Percentiles rank a stretch among this genome's conserved stretches.
Conservation (phyloP, 441 rosid genomes). For the Pelargonium australe region DNA sequence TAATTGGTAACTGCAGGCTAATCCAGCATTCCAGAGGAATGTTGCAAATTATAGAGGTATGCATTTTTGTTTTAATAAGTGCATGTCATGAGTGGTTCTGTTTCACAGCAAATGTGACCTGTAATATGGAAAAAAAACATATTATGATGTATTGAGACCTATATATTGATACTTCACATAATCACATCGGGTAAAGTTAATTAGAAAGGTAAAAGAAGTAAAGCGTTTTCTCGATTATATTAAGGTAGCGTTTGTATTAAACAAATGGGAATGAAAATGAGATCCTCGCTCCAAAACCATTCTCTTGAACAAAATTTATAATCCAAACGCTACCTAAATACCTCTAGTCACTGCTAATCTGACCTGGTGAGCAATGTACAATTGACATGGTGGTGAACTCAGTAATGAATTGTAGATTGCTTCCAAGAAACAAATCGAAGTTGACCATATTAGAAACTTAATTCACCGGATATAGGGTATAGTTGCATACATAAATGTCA, state of each 20-base stretch:
- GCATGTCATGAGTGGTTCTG: neutral
- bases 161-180: neutral
- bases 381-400: too few relatives aligned
- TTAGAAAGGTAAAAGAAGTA: neutral
- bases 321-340: too few relatives aligned
- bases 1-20: constrained; percentile 50
- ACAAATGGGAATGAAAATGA: too few relatives aligned
- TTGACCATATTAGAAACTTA: neutral
- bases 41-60: constrained; percentile 57
- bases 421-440: neutral
- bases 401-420: neutral
- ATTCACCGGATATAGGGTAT: too few relatives aligned
- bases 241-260: neutral
- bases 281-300: too few relatives aligned
- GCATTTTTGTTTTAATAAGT: constrained; percentile 10
- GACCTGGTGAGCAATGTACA: too few relatives aligned
- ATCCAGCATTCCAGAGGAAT: constrained; percentile 61
- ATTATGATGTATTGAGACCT: neutral
- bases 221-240: neutral
- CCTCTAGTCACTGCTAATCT: too few relatives aligned
- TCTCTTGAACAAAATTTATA: too few relatives aligned
- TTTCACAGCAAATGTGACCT: neutral
- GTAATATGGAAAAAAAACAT: neutral
- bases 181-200: neutral
- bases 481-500: too few relatives aligned